Percentiles rank a stretch among this genome's conserved stretches.
Evolutionary conservation across 768 basidiomycete species (phyloP).

Genomic region (Lactarius sanguifluus): DNA sequence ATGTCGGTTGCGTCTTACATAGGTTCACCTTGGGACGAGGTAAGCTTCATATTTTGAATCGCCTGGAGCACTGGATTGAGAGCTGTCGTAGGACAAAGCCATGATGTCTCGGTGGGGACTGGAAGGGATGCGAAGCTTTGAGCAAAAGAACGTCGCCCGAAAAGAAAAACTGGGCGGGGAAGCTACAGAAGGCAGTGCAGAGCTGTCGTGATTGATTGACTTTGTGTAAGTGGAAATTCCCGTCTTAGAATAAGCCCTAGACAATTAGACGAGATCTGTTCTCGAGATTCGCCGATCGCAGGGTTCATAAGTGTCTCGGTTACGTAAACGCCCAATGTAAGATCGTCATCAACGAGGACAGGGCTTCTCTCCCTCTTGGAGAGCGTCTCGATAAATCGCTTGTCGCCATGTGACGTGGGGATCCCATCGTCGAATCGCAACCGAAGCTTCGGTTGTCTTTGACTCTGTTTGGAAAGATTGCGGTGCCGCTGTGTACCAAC

Average conservation of each 20-base stretch:
- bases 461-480: constrained; percentile 24
- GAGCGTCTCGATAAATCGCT: constrained; percentile 20
- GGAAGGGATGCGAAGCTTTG: constrained; percentile 88
- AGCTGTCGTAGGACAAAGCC: constrained; percentile 67
- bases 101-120: constrained; percentile 95
- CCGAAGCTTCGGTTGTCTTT: constrained; percentile 1
- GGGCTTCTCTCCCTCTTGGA: constrained; percentile 1
- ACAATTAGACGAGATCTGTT: neutral
- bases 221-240: neutral
- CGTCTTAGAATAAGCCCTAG: neutral
- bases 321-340: neutral
- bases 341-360: neutral
- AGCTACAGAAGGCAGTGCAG: neutral
- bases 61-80: neutral
- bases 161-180: constrained; percentile 46
- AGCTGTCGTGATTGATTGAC: constrained; percentile 11
- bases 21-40: constrained; percentile 96
- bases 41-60: constrained; percentile 34
- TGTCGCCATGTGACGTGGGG: constrained; percentile 18
- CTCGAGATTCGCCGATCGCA: constrained; percentile 1
- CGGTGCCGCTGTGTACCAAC: neutral
- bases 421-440: constrained; percentile 12
- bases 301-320: neutral
- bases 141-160: constrained; percentile 58
- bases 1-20: constrained; percentile 18